Evolutionary conservation across 2,329 filamentous ascomycete species (phyloP), one percentile per base, ranked within the genome.

Genomic region (Chaetomium sp.): DNA sequence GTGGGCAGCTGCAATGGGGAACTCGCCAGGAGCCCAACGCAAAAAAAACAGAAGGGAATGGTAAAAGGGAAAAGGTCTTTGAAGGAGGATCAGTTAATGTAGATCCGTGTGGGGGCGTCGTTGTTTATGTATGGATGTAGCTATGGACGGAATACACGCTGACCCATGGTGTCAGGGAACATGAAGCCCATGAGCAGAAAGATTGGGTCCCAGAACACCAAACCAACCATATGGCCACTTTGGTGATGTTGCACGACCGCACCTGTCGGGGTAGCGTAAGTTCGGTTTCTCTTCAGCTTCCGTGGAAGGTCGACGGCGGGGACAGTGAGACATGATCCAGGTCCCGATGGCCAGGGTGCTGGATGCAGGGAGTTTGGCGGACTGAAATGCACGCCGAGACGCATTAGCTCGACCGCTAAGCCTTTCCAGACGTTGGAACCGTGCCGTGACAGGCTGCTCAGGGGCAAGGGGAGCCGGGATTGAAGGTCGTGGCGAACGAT

Each of bases 1-100:
- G 27, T 60, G 74, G 67, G 27, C 31, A 23, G 25, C 42, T 33
- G 8, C 33, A 33, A 12, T 33, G 10, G 10, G 33, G 12, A 21
- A 38, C 7, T n/a, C 33, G 16, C 19, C 12, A 16, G 19, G 4
- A 51, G 33, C 29, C 33, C 19, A 54, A 51, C 6, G 5, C 19
- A 27, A 5, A 25, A 25, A 19, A 16, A 35, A n/a, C 31, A 51
- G 51, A 1, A n/a, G n/a, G 33, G 49, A 31, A 54, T 5, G 38
- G 42, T 0, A 25, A 54, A 29, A 57, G 10, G 29, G 33, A 45
- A 45, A 35, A 16, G 27, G n/a, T 8, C 16, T 38, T 51, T n/a
- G 27, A 55, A 33, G 8, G 6, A 42, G 16, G 9, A 23, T 9
- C 27, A n/a, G 12, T 25, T 10, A 19, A 47, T 49, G 45, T 27